Percentiles rank a stretch among this genome's conserved stretches.
These are phyloP conservation scores for Misopates orontium DNA, from an alignment of 257 asterid species.

Conservation along the genomic window DNA sequence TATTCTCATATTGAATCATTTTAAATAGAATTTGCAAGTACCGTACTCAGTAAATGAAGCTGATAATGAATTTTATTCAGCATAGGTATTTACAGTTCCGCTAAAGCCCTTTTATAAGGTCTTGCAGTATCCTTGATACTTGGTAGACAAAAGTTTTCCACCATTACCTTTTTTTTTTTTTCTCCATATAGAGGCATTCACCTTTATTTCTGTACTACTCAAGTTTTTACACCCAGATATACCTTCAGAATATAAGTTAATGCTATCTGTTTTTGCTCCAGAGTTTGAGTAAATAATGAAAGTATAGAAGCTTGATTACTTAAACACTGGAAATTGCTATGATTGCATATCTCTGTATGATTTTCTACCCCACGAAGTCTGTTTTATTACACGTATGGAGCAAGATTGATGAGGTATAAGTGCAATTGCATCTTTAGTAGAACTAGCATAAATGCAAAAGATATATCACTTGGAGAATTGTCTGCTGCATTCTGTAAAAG, in stretches of 20 bases:
- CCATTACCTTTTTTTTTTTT: too few species aligned
- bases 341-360: neutral
- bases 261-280: neutral
- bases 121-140: constrained; percentile 4
- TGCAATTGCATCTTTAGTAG: constrained; percentile 4
- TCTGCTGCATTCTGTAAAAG: neutral
- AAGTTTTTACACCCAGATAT: neutral
- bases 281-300: neutral
- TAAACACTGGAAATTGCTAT: constrained; percentile 1
- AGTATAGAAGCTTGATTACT: constrained; percentile 4
- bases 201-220: neutral
- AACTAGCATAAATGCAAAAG: neutral
- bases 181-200: neutral
- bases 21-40: neutral
- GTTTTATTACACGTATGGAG: constrained; percentile 6
- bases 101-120: neutral
- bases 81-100: constrained; percentile 2
- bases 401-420: neutral
- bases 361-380: neutral
- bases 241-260: neutral
- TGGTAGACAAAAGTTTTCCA: neutral
- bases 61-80: neutral
- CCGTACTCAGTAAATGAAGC: neutral
- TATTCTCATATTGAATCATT: too few species aligned
- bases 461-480: neutral